Percentiles rank a stretch among this genome's conserved stretches.
Evolutionary conservation across 768 basidiomycete species (phyloP).

Genomic region (Tylopilus balloui): DNA sequence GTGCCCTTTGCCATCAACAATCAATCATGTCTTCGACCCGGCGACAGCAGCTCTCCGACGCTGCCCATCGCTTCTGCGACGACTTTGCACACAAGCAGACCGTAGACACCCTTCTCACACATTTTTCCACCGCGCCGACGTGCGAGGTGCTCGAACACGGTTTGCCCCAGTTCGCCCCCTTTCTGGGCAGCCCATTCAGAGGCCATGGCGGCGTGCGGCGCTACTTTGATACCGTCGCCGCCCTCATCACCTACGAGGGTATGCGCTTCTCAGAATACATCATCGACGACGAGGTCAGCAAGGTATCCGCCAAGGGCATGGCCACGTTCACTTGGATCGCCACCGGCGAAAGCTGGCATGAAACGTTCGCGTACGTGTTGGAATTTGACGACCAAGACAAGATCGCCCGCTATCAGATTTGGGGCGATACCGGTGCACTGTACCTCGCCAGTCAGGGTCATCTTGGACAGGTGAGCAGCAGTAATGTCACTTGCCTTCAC

Average conservation of each 20-base stretch:
- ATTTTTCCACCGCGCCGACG: constrained; percentile 46
- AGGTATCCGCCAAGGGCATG: constrained; percentile 51
- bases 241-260: constrained; percentile 45
- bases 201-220: constrained; percentile 40
- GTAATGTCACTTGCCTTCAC: neutral
- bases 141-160: constrained; percentile 54
- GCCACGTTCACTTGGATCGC: constrained; percentile 55
- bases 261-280: constrained; percentile 53
- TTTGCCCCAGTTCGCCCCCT: constrained; percentile 50
- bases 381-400: constrained; percentile 56
- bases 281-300: constrained; percentile 46
- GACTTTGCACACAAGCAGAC: constrained; percentile 46
- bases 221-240: constrained; percentile 49
- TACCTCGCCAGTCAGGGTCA: constrained; percentile 55
- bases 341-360: constrained; percentile 54
- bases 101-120: constrained; percentile 40
- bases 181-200: constrained; percentile 48
- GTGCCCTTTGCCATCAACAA: neutral
- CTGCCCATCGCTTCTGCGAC: constrained; percentile 47
- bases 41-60: constrained; percentile 35
- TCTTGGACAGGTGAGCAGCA: constrained; percentile 23
- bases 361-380: constrained; percentile 55
- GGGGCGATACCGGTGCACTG: constrained; percentile 64
- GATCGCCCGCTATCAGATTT: constrained; percentile 58
- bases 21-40: neutral